Conservation (phyloP, 2,329 filamentous ascomycete species). For the Monosporascus cannonballus region DNA sequence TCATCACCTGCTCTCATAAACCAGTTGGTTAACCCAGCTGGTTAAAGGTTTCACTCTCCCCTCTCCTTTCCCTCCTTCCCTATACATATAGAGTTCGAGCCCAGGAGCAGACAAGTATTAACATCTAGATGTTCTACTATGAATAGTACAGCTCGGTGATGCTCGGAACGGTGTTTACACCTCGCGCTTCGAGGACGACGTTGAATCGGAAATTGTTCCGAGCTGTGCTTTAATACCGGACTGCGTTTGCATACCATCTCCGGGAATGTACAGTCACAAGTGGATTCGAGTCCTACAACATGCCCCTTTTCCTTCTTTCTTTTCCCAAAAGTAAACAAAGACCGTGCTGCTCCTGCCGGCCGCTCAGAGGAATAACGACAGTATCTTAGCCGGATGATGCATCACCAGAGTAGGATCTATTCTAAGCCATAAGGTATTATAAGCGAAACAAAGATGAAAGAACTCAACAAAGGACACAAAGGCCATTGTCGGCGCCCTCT, state of each 20-base stretch:
- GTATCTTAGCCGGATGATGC: no score
- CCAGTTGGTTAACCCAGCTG: not conserved
- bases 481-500: no score
- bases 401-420: no score
- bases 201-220: constrained; percentile 2
- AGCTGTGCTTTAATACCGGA: constrained; percentile 2
- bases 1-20: not conserved
- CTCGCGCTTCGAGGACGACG: constrained; percentile 1
- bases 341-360: no score
- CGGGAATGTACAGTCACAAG: not conserved
- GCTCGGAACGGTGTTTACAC: constrained; percentile 6
- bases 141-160: constrained; percentile 2
- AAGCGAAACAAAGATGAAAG: no score
- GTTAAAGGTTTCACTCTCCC: not conserved
- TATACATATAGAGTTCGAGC: not conserved
- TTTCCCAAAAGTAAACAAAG: no score
- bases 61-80: not conserved
- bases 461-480: no score
- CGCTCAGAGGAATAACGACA: no score
- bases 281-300: not conserved
- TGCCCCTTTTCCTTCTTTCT: not conserved
- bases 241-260: constrained; percentile 1
- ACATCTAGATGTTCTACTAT: not conserved
- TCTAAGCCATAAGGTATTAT: no score
- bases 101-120: constrained; percentile 2